These are phyloP conservation scores for Carex cristatella DNA, from an alignment of 176 grass and related monocot species.

Conservation along the genomic window DNA sequence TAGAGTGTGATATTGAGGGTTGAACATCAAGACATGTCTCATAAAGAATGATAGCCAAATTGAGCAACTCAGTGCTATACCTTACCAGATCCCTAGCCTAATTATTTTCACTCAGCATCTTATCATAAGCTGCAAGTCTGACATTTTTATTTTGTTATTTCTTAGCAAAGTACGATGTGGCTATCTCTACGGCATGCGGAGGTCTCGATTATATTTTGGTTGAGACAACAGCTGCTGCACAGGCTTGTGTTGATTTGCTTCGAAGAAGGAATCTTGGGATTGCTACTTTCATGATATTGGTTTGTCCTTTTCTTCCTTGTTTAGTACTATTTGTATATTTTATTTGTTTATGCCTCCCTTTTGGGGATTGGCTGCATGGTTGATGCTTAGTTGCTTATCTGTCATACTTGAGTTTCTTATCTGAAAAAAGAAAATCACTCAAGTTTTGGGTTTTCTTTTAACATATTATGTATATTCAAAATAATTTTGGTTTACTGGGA, in stretches of 20 bases:
- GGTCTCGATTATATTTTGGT: slow-evolving; percentile 87
- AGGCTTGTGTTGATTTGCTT: slow-evolving; percentile 89
- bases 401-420: neutral
- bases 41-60: neutral
- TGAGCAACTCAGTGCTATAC: neutral
- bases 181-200: slow-evolving; percentile 70
- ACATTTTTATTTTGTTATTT: neutral
- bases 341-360: neutral
- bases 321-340: slow-evolving; percentile 2
- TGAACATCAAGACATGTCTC: neutral
- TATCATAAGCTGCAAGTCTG: neutral
- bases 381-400: neutral
- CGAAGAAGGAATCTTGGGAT: slow-evolving; percentile 71
- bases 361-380: neutral
- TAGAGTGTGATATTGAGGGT: neutral
- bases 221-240: slow-evolving; percentile 84
- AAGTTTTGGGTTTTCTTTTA: neutral
- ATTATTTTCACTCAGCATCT: neutral
- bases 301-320: slow-evolving; percentile 19
- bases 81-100: neutral
- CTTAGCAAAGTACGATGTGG: slow-evolving; percentile 92
- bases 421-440: neutral
- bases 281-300: slow-evolving; percentile 95
- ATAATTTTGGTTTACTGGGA: neutral
- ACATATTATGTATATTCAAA: neutral